Conservation (phyloP, 257 asterid genomes). For the Solanum pimpinellifolium region DNA sequence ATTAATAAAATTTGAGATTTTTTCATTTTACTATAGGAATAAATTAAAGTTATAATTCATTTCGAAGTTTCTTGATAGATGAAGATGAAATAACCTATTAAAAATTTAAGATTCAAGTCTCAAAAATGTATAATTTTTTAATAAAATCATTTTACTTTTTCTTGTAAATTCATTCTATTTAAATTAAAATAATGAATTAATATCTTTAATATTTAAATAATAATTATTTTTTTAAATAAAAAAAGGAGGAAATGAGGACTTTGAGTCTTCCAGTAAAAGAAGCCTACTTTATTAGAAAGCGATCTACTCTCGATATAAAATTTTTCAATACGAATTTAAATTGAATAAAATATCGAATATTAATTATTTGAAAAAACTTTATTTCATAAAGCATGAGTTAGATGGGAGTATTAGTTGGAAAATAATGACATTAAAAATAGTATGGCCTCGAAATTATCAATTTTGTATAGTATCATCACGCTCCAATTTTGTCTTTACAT, state of each 20-base stretch:
- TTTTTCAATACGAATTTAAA: fast-evolving
- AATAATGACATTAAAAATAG: not conserved
- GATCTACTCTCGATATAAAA: fast-evolving
- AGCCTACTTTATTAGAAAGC: no score
- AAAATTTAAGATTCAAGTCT: not conserved
- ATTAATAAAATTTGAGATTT: no score
- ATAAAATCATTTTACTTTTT: no score
- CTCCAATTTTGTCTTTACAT: not conserved
- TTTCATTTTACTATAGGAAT: no score
- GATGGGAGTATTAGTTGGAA: not conserved
- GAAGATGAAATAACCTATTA: no score
- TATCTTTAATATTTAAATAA: no score
- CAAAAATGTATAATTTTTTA: no score
- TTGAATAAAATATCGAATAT: not conserved
- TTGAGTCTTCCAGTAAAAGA: not conserved
- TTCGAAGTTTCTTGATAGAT: not conserved
- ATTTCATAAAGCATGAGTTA: not conserved
- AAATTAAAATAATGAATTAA: no score
- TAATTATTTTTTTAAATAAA: no score
- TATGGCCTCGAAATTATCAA: not conserved
- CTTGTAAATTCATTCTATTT: no score
- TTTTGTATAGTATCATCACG: not conserved
- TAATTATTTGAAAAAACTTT: no score
- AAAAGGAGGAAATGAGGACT: not conserved
- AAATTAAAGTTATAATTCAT: no score